Evolutionary conservation across 2,329 filamentous ascomycete species (phyloP), one percentile per base, ranked within the genome.

Genomic region (Xylaria arbuscula): DNA sequence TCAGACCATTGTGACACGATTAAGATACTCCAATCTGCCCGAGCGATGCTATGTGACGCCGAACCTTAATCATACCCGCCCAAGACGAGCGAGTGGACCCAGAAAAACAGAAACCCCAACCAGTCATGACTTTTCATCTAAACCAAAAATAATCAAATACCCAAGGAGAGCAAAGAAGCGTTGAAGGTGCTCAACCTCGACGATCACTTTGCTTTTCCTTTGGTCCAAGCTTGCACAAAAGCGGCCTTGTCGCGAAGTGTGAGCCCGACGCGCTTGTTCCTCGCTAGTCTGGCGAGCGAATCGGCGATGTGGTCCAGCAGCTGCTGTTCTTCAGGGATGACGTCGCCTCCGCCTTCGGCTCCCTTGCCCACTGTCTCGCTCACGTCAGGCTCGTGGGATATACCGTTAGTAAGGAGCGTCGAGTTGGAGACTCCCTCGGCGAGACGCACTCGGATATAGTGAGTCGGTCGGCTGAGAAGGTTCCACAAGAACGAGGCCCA

Each of bases 381-480:
- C 19, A 76, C 69, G 1, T 71, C 74, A 45, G 74, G n/a, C 2
- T 45, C 72, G 3, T 73, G 19, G 62, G 55, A 61, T 66, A 62
- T 24, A 7, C 80, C 81, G 13, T 83, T 81, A 11, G 77, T 78
- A 57, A 75, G 75, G 3, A 79, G 75, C 17, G 78, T 78, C 1
- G 84, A 83, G 68, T 89, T 90, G 72, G 81, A 80, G 57, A 94
- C 87, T 0, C 87, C 88, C 76, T 95, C 92, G 0, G 94, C 96
- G 64, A 99, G 94, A 58, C 96, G 89, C 13, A 98, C 95, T 28
- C 94, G 89, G 74, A 99, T 95, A 75, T 90, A 94, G 72, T 97
- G 96, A 1, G 93, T 97, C 0, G 94, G 92, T 56, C 91, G 89
- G 51, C 92, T 93, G 40, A 97, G 88, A 9, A 98, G 84, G 62